Conservation (phyloP, 306 rosid genomes). For the Dryas drummondii region DNA sequence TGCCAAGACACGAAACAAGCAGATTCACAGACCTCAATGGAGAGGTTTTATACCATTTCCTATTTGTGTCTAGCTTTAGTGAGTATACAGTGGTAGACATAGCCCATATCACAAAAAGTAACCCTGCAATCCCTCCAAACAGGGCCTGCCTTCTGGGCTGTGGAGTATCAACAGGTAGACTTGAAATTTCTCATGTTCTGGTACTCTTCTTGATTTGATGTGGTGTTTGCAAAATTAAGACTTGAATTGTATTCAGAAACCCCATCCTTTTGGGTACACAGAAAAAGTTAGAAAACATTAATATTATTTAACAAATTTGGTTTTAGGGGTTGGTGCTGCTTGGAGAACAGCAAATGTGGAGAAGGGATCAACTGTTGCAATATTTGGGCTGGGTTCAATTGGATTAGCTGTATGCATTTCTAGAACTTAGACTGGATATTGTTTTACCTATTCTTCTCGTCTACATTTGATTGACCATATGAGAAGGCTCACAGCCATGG, state of each 20-base stretch:
- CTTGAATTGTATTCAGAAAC: background rate
- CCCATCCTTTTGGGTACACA: background rate
- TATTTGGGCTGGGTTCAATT: constrained; percentile 82
- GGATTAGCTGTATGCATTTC: constrained; percentile 69
- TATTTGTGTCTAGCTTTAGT: constrained; percentile 70
- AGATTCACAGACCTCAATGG: constrained; percentile 80
- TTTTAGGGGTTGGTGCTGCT: constrained; percentile 88
- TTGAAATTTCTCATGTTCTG: background rate
- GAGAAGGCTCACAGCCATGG: constrained; percentile 15
- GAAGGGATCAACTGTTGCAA: constrained; percentile 70
- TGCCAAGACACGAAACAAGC: constrained; percentile 55
- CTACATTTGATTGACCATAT: background rate
- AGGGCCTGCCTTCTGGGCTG: constrained; percentile 80
- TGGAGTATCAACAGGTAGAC: constrained; percentile 77
- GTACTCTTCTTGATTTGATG: background rate
- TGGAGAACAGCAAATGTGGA: constrained; percentile 85
- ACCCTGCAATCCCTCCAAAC: constrained; percentile 52
- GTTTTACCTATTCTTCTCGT: background rate
- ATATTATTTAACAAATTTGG: background rate
- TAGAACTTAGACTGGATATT: background rate
- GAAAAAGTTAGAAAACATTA: background rate
- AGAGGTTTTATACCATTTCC: constrained; percentile 58
- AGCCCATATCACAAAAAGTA: constrained; percentile 61
- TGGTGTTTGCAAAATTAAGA: background rate
- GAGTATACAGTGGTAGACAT: constrained; percentile 76